Evolutionary conservation across 2,329 filamentous ascomycete species (phyloP).

Genomic region (Cercospora zeae-maydis): DNA sequence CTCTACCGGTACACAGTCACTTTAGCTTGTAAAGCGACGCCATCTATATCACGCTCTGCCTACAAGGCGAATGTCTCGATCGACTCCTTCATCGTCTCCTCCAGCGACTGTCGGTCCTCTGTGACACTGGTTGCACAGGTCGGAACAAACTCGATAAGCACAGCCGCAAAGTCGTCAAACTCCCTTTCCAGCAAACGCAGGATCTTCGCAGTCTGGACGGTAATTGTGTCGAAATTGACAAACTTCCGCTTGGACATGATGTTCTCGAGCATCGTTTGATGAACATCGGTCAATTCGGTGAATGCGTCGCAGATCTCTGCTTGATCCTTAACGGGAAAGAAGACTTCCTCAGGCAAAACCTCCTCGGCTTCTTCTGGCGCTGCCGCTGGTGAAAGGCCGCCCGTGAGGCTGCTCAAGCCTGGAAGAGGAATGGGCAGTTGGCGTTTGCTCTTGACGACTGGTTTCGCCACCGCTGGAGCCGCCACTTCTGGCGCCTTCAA

Average conservation of each 20-base stretch:
- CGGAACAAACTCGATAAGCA: neutral
- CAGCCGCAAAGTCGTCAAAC: neutral
- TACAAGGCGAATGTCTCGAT: neutral
- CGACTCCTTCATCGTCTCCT: neutral
- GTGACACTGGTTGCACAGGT: neutral
- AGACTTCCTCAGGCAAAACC: neutral
- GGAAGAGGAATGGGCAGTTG: neutral
- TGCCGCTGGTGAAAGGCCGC: neutral
- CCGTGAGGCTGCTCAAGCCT: neutral
- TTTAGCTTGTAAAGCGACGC: neutral
- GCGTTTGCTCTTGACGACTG: neutral
- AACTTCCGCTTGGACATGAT: neutral
- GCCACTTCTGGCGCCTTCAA: neutral
- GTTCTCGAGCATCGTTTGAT: neutral
- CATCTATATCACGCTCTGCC: neutral
- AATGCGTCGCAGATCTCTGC: neutral
- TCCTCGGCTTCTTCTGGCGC: neutral
- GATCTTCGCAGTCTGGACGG: neutral
- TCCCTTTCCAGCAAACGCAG: neutral
- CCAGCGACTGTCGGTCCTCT: neutral
- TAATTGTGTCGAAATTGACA: neutral
- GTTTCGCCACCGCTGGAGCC: too few species aligned
- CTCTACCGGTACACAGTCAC: neutral
- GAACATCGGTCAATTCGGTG: neutral
- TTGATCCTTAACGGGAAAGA: neutral